A percentile compares a stretch with the other conserved stretches of the same genome.
Evolutionary conservation across 1,139 yeast species (phyloP).

Genomic region (Casaregolazyma lundiana): DNA sequence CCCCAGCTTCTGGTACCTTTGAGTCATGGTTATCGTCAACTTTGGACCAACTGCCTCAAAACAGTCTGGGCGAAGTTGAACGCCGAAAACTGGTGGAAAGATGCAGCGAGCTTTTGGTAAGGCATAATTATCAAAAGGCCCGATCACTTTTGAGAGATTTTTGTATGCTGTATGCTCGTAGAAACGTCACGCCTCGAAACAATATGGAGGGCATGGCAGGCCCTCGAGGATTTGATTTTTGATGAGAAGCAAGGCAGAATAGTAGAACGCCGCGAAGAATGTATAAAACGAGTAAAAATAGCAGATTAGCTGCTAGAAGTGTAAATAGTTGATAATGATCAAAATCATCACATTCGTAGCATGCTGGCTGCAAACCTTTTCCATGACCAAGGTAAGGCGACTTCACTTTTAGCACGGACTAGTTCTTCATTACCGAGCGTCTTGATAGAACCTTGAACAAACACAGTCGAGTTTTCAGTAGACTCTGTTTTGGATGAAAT

Average conservation of each 20-base stretch:
- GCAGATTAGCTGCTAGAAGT: not conserved
- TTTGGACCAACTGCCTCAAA: constrained; percentile 49
- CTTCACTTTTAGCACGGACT: not conserved
- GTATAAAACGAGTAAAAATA: no score
- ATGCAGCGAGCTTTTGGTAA: constrained; percentile 55
- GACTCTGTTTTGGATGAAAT: constrained; percentile 47
- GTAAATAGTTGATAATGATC: not conserved
- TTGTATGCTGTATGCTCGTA: constrained; percentile 75
- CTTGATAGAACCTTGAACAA: constrained; percentile 42
- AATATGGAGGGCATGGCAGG: constrained; percentile 5
- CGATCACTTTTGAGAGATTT: constrained; percentile 70
- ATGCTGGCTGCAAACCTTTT: not conserved
- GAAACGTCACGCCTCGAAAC: constrained; percentile 56
- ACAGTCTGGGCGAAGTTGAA: constrained; percentile 63
- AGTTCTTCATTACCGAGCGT: constrained; percentile 34
- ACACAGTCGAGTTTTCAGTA: constrained; percentile 32
- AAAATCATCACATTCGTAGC: not conserved
- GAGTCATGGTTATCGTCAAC: constrained; percentile 58
- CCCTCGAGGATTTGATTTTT: constrained; percentile 4
- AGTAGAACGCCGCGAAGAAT: not conserved
- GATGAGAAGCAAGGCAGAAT: not conserved
- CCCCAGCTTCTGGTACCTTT: constrained; percentile 8
- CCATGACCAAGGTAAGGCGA: not conserved
- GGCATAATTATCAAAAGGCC: constrained; percentile 69
- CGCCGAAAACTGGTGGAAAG: constrained; percentile 54